Evolutionary conservation across 2,329 filamentous ascomycete species (phyloP).

Genomic region (Thermothelomyces thermophilus): DNA sequence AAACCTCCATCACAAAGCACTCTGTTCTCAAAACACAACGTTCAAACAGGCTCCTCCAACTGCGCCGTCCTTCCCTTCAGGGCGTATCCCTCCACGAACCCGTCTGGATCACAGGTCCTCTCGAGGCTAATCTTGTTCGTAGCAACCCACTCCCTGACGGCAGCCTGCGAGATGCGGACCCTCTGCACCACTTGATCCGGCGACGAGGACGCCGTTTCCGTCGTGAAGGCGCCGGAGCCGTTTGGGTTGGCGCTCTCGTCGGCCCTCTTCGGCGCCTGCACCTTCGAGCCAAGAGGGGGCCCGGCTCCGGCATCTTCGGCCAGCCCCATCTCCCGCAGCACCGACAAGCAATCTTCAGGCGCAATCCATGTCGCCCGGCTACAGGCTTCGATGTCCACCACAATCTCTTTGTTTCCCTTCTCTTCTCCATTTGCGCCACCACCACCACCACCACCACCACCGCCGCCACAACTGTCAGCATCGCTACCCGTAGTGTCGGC

Average conservation of each 20-base stretch:
- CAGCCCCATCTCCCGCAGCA: constrained; percentile 74
- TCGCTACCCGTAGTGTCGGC: neutral
- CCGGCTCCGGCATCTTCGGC: constrained; percentile 51
- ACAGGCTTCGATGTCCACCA: constrained; percentile 64
- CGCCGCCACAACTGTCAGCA: neutral
- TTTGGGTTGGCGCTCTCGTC: constrained; percentile 12
- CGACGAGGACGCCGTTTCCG: neutral
- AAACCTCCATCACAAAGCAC: too few relatives aligned
- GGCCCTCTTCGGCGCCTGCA: neutral
- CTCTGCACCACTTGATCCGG: constrained; percentile 31
- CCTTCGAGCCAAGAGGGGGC: constrained; percentile 24
- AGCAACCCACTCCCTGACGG: constrained; percentile 60
- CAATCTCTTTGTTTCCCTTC: constrained; percentile 31
- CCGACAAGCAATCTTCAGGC: constrained; percentile 72
- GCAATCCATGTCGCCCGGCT: constrained; percentile 76
- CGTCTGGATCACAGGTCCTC: constrained; percentile 63
- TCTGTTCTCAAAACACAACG: neutral
- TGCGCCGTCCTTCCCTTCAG: constrained; percentile 40
- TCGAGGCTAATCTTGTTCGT: constrained; percentile 56
- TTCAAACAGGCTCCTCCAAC: constrained; percentile 28
- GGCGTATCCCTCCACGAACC: constrained; percentile 65
- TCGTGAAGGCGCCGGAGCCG: neutral
- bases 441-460: neutral
- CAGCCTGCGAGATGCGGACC: constrained; percentile 48
- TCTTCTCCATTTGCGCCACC: neutral